phyloP scores from a whole-genome alignment of 768 basidiomycete species.

The Sarcomyxa edulis region DNA sequence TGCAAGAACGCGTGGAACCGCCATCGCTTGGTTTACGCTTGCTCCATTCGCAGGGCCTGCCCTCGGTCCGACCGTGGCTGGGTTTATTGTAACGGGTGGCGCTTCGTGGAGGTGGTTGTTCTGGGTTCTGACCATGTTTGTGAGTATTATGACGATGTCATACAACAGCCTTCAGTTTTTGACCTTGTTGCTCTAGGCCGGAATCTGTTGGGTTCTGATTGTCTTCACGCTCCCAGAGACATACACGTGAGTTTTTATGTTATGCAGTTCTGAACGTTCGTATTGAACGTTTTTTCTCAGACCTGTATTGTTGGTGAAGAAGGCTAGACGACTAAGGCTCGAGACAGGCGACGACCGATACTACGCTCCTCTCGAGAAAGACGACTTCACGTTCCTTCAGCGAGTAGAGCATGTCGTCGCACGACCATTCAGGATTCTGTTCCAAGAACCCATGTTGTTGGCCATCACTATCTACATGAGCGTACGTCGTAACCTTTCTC shows the following conservation, averaged over 20 bases:
- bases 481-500: slow-evolving; percentile 23
- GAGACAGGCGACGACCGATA: slow-evolving; percentile 47
- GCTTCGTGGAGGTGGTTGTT: slow-evolving; percentile 65
- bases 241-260: slow-evolving; percentile 36
- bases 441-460: slow-evolving; percentile 63
- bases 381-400: slow-evolving; percentile 29
- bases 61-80: slow-evolving; percentile 49
- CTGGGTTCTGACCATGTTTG: slow-evolving; percentile 57
- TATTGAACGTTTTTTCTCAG: slow-evolving; percentile 22
- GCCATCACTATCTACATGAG: slow-evolving; percentile 59
- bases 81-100: slow-evolving; percentile 33
- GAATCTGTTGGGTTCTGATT: slow-evolving; percentile 40
- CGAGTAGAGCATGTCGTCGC: slow-evolving; percentile 42
- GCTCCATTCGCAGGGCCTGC: slow-evolving; percentile 68
- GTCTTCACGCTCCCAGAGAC: slow-evolving; percentile 65
- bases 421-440: slow-evolving; percentile 59
- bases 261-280: not conserved
- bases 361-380: slow-evolving; percentile 46
- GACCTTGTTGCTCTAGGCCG: slow-evolving; percentile 29
- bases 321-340: slow-evolving; percentile 44
- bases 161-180: not conserved
- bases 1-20: slow-evolving; percentile 53
- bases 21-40: slow-evolving; percentile 58
- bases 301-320: slow-evolving; percentile 49
- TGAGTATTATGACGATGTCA: slow-evolving; percentile 19